Base-by-base conservation (phyloP, 139 green algal genomes). In the Coelastrella sp. region DNA sequence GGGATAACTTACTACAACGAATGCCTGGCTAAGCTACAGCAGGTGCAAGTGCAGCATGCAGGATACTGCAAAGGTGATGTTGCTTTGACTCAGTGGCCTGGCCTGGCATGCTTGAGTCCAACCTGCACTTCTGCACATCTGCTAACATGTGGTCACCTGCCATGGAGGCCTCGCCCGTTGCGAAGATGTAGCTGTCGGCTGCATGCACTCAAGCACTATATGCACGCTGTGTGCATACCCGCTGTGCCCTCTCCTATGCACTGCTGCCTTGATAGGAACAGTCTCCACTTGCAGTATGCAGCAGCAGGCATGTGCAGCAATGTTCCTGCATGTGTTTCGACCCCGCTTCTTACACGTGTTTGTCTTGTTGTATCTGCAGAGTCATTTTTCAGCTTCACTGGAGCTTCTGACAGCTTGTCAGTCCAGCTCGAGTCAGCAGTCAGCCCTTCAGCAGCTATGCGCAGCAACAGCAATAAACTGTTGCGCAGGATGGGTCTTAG, bases 1-100 rank as follows among this genome's bases (percentile, higher is more conserved):
- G 74, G 85, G 13, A 19, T 90, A 16, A 84, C 64, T 6, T 90
- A 90, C 85, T 84, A 77, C 58, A 90, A 90, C 71, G 47, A 74
- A 7, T 90, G 85, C 22, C n/a, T 90, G 5, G 85, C 85, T 32
- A 65, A 16, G 58, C 5, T 83, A 17, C 73, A 83, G 17, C 65
- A 84, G 4, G 74, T 90, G 14, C 5, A 61, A 61, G 22, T 90
- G 4, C 8, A 17, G 58, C 73, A 90, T 16, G 14, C 22, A 20
- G 85, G 85, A 5, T 90, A 90, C 32, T 90, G 85, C 7, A 8
- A 73, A 84, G 85, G 85, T 90, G 32, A 10, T 32, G 16, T 32
- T 14, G 61, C 61, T 10, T 10, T 19, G 11, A 71, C 8, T 71
- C 10, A 10, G 10, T 13, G 8, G 61, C 8, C 11, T 71, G 61